Evolutionary conservation across 495 filamentous ascomycete species (phyloP).

Genomic region (Filosporella fistucella): DNA sequence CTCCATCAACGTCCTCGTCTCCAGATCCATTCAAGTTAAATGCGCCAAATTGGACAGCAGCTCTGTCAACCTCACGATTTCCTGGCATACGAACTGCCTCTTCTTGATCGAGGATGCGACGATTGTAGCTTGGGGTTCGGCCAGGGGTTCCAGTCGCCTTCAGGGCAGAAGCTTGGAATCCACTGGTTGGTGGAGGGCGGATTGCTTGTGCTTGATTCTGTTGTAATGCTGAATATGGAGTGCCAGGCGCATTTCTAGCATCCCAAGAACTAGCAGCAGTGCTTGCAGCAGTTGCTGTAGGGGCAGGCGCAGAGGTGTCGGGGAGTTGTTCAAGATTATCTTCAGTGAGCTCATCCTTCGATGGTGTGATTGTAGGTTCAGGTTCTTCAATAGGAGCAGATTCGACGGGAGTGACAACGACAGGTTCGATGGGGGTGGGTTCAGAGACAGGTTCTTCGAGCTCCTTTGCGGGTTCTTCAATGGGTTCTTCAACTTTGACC

Average conservation of each 20-base stretch:
- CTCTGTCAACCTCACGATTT: slow-evolving; percentile 91
- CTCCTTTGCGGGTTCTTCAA: slow-evolving; percentile 14
- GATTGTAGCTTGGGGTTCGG: slow-evolving; percentile 71
- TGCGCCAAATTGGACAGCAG: slow-evolving; percentile 96
- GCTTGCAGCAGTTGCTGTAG: slow-evolving; percentile 84
- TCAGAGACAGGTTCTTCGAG: slow-evolving; percentile 16
- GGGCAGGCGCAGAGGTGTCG: slow-evolving; percentile 68
- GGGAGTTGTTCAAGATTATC: slow-evolving; percentile 86
- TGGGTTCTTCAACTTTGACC: slow-evolving; percentile 13
- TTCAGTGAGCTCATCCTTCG: slow-evolving; percentile 84
- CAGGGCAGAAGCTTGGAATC: slow-evolving; percentile 68
- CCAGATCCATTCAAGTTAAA: slow-evolving; percentile 81
- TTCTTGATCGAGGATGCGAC: slow-evolving; percentile 86
- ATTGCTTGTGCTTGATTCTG: slow-evolving; percentile 50
- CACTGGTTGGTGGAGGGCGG: slow-evolving; percentile 55
- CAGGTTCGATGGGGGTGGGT: slow-evolving; percentile 13
- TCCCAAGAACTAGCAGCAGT: slow-evolving; percentile 82
- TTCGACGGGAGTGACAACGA: slow-evolving; percentile 6
- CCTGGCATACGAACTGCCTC: slow-evolving; percentile 98
- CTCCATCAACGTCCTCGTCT: slow-evolving; percentile 82
- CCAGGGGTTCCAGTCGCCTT: slow-evolving; percentile 62
- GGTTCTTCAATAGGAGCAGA: slow-evolving; percentile 38
- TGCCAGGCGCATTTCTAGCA: slow-evolving; percentile 47
- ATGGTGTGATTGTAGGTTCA: slow-evolving; percentile 52
- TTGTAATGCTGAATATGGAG: slow-evolving; percentile 50